phyloP scores from a whole-genome alignment of 2,329 filamentous ascomycete genomes.

The Exophiala sp. region DNA sequence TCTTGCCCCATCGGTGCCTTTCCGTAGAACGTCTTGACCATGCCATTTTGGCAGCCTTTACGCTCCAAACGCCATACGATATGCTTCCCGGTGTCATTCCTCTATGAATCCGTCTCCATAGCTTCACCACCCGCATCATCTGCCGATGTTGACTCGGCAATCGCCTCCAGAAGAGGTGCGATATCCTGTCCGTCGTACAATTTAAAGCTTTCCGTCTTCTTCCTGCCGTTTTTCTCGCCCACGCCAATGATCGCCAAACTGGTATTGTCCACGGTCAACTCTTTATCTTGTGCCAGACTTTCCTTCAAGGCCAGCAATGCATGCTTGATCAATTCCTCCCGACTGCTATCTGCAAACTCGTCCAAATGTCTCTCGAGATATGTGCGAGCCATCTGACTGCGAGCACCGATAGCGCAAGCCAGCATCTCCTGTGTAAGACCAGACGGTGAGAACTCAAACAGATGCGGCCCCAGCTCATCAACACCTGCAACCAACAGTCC shows the following conservation, averaged over 20 bases:
- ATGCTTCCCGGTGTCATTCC: constrained; percentile 8
- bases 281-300: constrained; percentile 92
- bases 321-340: constrained; percentile 86
- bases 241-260: constrained; percentile 76
- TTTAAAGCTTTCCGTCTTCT: constrained; percentile 72
- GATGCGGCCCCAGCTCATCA: constrained; percentile 86
- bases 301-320: constrained; percentile 89
- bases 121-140: constrained; percentile 42
- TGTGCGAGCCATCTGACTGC: constrained; percentile 95
- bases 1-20: constrained; percentile 10
- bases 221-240: constrained; percentile 46
- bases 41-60: constrained; percentile 8
- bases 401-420: constrained; percentile 89
- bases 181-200: constrained; percentile 86
- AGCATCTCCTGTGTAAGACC: constrained; percentile 97
- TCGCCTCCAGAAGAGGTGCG: constrained; percentile 73
- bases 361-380: constrained; percentile 92
- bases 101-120: constrained; percentile 53
- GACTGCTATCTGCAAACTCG: constrained; percentile 65
- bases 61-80: constrained; percentile 25
- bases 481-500: constrained; percentile 88
- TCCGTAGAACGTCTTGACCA: constrained; percentile 1
- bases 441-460: constrained; percentile 96
- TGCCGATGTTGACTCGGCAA: constrained; percentile 44
- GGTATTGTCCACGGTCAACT: constrained; percentile 94